Conservation (phyloP, 306 rosid species). For the Dicorynia guianensis region DNA sequence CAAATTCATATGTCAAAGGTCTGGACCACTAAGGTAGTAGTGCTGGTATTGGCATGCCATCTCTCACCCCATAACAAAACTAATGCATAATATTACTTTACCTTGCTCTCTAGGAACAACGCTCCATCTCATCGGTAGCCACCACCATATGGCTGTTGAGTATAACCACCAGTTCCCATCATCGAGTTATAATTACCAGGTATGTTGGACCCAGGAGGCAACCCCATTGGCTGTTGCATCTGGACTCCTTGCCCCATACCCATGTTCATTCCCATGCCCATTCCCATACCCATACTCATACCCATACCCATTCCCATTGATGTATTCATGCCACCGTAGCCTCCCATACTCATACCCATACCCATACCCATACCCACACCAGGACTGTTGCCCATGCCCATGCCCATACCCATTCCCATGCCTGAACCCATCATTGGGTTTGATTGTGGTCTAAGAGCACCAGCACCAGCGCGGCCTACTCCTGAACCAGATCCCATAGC, state of each 20-base stretch:
- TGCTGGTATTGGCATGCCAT: constrained; percentile 31
- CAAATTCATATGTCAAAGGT: constrained; percentile 46
- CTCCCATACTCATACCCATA: constrained; percentile 61
- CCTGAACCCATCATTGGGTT: constrained; percentile 73
- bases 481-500: constrained; percentile 99
- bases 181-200: constrained; percentile 72
- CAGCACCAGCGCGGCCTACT: constrained; percentile 81
- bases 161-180: constrained; percentile 80
- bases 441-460: constrained; percentile 65
- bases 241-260: constrained; percentile 78
- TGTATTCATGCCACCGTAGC: constrained; percentile 56
- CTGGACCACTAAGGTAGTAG: constrained; percentile 37
- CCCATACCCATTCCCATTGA: constrained; percentile 62
- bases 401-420: constrained; percentile 44
- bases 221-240: constrained; percentile 75
- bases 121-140: constrained; percentile 69
- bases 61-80: constrained; percentile 46
- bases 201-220: constrained; percentile 69
- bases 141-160: constrained; percentile 79
- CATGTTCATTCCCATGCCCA: constrained; percentile 64
- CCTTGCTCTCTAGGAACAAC: constrained; percentile 30
- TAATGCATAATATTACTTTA: constrained; percentile 34
- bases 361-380: constrained; percentile 60
- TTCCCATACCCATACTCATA: constrained; percentile 63
- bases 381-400: constrained; percentile 40